phyloP scores from a whole-genome alignment of 176 grass and related monocot species.

The Lolium perenne region DNA sequence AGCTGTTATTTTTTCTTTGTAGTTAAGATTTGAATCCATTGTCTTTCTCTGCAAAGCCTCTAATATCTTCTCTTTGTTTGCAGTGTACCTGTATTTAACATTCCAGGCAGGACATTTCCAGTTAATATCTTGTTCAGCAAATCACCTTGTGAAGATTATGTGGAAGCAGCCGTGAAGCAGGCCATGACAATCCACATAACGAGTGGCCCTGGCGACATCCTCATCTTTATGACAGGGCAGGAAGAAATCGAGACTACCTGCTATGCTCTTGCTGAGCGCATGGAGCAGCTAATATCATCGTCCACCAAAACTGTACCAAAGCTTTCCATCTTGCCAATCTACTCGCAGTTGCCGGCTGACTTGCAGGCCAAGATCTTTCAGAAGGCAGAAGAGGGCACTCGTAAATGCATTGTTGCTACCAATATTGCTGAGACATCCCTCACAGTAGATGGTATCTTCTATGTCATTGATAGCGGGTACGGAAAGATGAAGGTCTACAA shows the following conservation, averaged over 20 bases:
- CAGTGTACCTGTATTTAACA: slow-evolving; percentile 85
- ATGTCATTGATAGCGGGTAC: slow-evolving; percentile 95
- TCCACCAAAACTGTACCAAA: slow-evolving; percentile 81
- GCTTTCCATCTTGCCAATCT: slow-evolving; percentile 91
- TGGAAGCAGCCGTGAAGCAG: slow-evolving; percentile 97
- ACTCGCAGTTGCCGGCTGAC: slow-evolving; percentile 93
- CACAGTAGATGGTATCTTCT: slow-evolving; percentile 98
- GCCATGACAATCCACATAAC: slow-evolving; percentile 95
- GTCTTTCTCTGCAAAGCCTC: slow-evolving; percentile 18
- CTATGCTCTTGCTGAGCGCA: slow-evolving; percentile 91
- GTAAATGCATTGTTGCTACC: slow-evolving; percentile 98
- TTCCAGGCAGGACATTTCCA: slow-evolving; percentile 94
- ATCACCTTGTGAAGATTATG: slow-evolving; percentile 97
- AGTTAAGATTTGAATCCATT: slow-evolving; percentile 8
- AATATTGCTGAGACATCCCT: slow-evolving; percentile 99
- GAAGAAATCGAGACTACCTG: slow-evolving; percentile 98
- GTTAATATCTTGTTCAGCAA: slow-evolving; percentile 95
- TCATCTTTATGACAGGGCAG: slow-evolving; percentile 98
- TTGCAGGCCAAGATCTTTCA: slow-evolving; percentile 99
- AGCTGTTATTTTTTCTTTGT: slow-evolving; percentile 22
- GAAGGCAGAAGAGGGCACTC: slow-evolving; percentile 93
- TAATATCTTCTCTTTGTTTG: slow-evolving; percentile 30
- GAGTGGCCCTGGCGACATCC: slow-evolving; percentile 82
- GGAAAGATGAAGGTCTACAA: slow-evolving; percentile 99
- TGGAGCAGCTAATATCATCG: slow-evolving; percentile 88